Conservation (phyloP, 2,329 filamentous ascomycete species). For the Scortechinia acanthostroma region DNA sequence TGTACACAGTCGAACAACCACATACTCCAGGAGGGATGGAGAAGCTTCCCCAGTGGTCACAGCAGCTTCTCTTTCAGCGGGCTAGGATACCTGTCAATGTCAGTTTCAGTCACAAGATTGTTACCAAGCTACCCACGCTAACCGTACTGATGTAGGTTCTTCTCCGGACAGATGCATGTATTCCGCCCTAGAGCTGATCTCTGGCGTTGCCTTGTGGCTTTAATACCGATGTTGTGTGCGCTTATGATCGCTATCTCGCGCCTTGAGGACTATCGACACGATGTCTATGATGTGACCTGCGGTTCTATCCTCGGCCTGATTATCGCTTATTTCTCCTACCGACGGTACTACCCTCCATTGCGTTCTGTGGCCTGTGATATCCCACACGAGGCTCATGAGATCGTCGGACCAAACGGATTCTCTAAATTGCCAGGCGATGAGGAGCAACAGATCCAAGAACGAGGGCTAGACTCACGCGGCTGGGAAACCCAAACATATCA, state of each 20-base stretch:
- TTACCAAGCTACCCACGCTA: neutral
- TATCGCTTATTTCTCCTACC: slow-evolving; percentile 14
- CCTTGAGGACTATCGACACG: slow-evolving; percentile 20
- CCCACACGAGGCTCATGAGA: neutral
- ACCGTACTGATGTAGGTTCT: slow-evolving; percentile 19
- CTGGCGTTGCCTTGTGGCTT: slow-evolving; percentile 40
- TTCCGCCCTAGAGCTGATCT: slow-evolving; percentile 50
- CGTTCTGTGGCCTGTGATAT: neutral
- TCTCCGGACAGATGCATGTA: slow-evolving; percentile 46
- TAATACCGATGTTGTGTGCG: slow-evolving; percentile 19
- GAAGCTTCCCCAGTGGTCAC: slow-evolving; percentile 58
- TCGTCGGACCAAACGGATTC: neutral
- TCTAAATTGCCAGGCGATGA: neutral
- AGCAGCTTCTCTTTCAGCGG: slow-evolving; percentile 54
- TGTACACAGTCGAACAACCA: slow-evolving; percentile 28
- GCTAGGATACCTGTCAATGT: slow-evolving; percentile 47
- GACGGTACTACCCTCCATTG: slow-evolving; percentile 4
- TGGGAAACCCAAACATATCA: too few species aligned
- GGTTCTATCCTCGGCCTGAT: slow-evolving; percentile 16
- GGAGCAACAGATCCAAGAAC: neutral
- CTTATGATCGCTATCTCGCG: slow-evolving; percentile 18
- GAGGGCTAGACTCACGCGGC: too few species aligned
- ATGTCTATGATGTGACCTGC: slow-evolving; percentile 17
- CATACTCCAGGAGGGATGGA: slow-evolving; percentile 55
- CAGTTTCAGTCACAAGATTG: slow-evolving; percentile 13